These are phyloP conservation scores for Ascobolus immersus DNA, from an alignment of 495 filamentous ascomycete genomes.

Conservation along the genomic window DNA sequence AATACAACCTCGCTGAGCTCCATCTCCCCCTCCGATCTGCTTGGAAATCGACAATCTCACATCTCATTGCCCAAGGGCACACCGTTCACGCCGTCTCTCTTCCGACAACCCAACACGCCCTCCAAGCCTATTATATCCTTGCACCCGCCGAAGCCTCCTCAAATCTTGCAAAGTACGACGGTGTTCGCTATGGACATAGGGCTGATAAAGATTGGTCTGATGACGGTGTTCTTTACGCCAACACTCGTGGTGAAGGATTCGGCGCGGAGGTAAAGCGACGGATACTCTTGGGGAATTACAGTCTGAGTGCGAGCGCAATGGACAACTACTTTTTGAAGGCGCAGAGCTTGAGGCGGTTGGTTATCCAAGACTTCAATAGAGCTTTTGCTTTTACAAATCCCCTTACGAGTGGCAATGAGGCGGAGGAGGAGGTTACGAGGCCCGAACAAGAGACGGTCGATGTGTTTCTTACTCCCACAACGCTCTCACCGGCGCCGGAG, in stretches of 20 bases:
- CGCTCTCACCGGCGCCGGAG: conserved; percentile 48
- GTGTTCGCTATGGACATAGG: conserved; percentile 59
- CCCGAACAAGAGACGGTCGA: conserved; percentile 41
- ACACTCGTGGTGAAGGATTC: conserved; percentile 44
- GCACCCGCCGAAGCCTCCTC: conserved; percentile 88
- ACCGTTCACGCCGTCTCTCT: conserved; percentile 51
- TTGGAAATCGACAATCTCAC: conserved; percentile 36
- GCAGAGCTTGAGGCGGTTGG: conserved; percentile 60
- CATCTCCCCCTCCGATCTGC: conserved; percentile 34
- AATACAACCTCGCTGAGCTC: conserved; percentile 79
- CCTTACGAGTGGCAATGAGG: conserved; percentile 22
- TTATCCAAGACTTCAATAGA: conserved; percentile 60
- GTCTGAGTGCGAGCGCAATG: conserved; percentile 66
- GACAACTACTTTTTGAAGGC: conserved; percentile 94
- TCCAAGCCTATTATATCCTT: conserved; percentile 85
- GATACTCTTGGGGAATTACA: conserved; percentile 76
- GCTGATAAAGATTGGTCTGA: conserved; percentile 13
- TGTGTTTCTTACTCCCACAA: conserved; percentile 66
- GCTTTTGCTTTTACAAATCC: conserved; percentile 46
- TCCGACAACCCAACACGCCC: conserved; percentile 55
- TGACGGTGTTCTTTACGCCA: conserved; percentile 39
- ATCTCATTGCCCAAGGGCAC: conserved; percentile 36
- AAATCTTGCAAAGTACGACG: conserved; percentile 95
- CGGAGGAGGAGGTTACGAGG: conserved; percentile 21
- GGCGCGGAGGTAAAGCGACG: conserved; percentile 64